Conservation (phyloP, 2,329 filamentous ascomycete genomes). For the Sphaerulina vaccinii region DNA sequence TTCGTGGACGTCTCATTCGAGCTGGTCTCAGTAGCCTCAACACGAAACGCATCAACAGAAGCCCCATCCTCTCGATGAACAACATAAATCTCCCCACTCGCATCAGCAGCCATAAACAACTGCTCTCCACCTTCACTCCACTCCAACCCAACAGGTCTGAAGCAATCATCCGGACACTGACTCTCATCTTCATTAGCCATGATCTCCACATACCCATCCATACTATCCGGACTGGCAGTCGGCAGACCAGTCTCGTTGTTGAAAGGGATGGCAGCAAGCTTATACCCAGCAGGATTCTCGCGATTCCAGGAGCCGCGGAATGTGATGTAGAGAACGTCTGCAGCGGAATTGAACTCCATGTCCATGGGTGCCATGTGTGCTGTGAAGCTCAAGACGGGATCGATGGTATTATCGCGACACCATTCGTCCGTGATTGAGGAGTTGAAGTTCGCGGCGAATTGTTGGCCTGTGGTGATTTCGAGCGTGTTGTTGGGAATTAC, state of each 20-base stretch:
- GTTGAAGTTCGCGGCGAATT: constrained; percentile 52
- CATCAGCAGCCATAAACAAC: constrained; percentile 62
- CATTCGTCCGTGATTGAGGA: constrained; percentile 45
- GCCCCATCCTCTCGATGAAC: constrained; percentile 25
- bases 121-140: constrained; percentile 50
- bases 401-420: constrained; percentile 31
- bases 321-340: constrained; percentile 61
- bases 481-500: constrained; percentile 50
- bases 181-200: constrained; percentile 55
- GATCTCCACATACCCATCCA: constrained; percentile 49
- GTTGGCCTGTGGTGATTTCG: constrained; percentile 45
- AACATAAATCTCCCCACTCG: constrained; percentile 66
- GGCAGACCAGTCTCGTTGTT: constrained; percentile 44
- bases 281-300: constrained; percentile 50
- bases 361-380: constrained; percentile 71
- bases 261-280: constrained; percentile 50
- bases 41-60: neutral
- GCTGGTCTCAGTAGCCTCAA: constrained; percentile 1
- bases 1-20: no score
- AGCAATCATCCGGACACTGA: constrained; percentile 57
- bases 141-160: constrained; percentile 61
- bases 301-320: constrained; percentile 70
- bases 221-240: constrained; percentile 47
- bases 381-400: constrained; percentile 57
- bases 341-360: constrained; percentile 63